Conservation (phyloP, 2,329 filamentous ascomycete species). For the Diaporthe vaccinii region DNA sequence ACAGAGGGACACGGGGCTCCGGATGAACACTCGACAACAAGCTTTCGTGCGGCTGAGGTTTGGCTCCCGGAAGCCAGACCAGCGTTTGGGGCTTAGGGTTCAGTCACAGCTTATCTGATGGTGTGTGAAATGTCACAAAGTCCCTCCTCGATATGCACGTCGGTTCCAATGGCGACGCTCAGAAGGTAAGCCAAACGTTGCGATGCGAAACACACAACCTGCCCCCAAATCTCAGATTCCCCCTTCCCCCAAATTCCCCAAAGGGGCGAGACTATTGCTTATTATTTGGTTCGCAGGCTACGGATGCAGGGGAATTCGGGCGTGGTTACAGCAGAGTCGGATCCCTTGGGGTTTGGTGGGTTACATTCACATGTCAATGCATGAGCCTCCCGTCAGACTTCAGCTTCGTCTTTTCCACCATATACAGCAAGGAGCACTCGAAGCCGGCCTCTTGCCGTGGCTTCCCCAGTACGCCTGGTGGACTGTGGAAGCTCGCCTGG, state of each 20-base stretch:
- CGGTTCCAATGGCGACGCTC: background rate
- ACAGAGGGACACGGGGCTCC: background rate
- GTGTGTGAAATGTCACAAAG: background rate
- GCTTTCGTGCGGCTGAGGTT: slow-evolving; percentile 15
- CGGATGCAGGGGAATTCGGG: background rate
- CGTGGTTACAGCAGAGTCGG: slow-evolving; percentile 26
- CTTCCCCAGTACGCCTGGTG: background rate
- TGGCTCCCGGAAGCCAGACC: background rate
- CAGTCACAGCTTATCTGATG: background rate
- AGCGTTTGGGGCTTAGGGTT: background rate
- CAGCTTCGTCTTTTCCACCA: background rate
- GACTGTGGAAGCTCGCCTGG: background rate
- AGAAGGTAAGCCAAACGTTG: background rate
- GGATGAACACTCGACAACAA: slow-evolving; percentile 6
- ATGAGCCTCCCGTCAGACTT: background rate
- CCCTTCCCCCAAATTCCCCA: background rate
- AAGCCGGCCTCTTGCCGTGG: background rate
- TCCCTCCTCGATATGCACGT: background rate
- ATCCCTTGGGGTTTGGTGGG: slow-evolving; percentile 20
- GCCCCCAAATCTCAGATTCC: too few species aligned
- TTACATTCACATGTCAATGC: slow-evolving; percentile 20
- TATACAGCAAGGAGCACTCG: background rate
- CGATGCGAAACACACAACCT: background rate
- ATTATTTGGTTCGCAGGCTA: background rate
- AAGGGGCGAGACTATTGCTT: background rate